phyloP scores from a whole-genome alignment of 164 flowering plant species.

The Saururus chinensis region DNA sequence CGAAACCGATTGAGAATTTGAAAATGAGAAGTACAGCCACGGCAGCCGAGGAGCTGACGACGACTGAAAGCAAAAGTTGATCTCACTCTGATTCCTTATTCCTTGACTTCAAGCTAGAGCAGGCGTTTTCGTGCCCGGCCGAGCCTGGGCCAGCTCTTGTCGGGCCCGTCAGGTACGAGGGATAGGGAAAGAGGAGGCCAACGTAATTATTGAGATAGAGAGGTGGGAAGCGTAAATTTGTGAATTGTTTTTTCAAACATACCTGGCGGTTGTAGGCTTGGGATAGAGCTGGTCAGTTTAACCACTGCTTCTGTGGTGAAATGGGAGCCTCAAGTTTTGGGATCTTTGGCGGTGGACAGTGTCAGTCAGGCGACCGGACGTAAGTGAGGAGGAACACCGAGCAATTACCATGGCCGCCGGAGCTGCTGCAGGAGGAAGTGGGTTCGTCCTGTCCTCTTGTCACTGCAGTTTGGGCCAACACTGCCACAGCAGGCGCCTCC shows the following conservation, averaged over 20 bases:
- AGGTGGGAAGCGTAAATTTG: background rate
- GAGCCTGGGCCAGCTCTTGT: too few relatives aligned
- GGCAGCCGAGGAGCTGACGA: too few relatives aligned
- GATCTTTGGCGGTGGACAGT: background rate
- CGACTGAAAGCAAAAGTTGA: too few relatives aligned
- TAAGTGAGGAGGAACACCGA: background rate
- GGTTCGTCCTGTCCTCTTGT: conserved; percentile 5
- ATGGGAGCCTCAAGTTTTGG: background rate
- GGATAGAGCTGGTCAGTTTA: background rate
- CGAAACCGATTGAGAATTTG: too few relatives aligned
- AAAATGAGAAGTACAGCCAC: background rate
- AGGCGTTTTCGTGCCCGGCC: too few relatives aligned
- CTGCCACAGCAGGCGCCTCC: conserved; percentile 5
- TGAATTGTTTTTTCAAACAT: background rate
- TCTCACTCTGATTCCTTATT: too few relatives aligned
- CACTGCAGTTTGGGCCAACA: too few relatives aligned
- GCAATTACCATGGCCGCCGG: conserved; percentile 1
- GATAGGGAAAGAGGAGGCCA: background rate
- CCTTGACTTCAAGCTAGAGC: too few relatives aligned
- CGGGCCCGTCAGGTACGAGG: too few relatives aligned
- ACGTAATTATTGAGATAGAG: background rate
- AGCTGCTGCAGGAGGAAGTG: conserved; percentile 13
- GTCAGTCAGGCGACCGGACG: background rate
- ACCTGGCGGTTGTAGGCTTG: background rate
- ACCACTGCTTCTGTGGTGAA: background rate